Evolutionary conservation across 75 land plant species (phyloP), one percentile per base, ranked within the genome.

Genomic region (Selaginella moellendorffii): DNA sequence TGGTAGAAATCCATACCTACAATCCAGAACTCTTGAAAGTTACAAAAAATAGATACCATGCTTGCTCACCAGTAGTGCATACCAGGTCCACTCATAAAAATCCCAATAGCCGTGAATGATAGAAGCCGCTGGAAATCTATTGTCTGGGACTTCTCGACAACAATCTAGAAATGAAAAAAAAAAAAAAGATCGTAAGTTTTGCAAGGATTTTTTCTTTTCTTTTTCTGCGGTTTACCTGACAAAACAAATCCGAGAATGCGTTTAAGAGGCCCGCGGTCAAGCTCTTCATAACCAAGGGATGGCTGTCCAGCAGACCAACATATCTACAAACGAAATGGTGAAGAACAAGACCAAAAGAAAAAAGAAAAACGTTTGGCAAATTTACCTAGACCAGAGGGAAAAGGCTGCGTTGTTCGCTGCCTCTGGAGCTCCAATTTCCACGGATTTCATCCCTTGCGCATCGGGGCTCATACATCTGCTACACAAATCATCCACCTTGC

Each of bases 31-130:
- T 1, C 21, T 25, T 65, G 29, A 26, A 31, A 69, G 25, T 19
- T 61, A 10, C 31, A n/a, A 29, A 24, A 26, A 30, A 69, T 5
- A 61, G n/a, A 14, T 28, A 31, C 14, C 14, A 23, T 8, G 9
- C 29, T 12, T 54, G 64, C 64, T 61, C 60, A 73, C 75, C 75
- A 73, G 59, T 42, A 68, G 31, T 73, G 75, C 29, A 73, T 42
- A 28, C 75, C 75, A 52, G 75, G 75, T 27, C 75, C 75, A 68
- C 75, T 73, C 70, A 73, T 67, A 42, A 73, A 73, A 20, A 73
- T 21, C 2, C 75, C 75, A 53, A 73, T 73, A 31, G 75, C 71
- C 12, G 68, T 28, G 30, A 73, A 73, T 14, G 75, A 73, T n/a
- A 73, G 28, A 24, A 73, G 61, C 27, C 75, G 51, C 61, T 67